These are phyloP conservation scores for Nakazawaea anatomiae DNA, from an alignment of 805 yeast genomes.

Conservation along the genomic window DNA sequence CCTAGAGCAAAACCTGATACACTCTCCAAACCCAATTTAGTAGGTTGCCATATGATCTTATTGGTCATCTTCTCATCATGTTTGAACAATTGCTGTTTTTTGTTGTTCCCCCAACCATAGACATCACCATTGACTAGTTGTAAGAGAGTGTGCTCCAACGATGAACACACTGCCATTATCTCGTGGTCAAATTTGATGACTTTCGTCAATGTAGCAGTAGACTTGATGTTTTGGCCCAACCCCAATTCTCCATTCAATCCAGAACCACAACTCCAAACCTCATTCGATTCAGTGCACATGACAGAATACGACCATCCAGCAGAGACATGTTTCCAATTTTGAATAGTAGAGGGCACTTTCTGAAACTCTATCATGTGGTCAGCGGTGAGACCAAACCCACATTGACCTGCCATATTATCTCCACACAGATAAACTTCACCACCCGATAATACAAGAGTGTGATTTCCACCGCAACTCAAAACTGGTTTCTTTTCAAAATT, in stretches of 20 bases:
- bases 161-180: slow-evolving; percentile 22
- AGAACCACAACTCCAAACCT: slow-evolving; percentile 48
- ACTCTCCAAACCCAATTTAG: slow-evolving; percentile 4
- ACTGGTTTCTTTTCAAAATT: slow-evolving; percentile 21
- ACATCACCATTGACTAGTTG: slow-evolving; percentile 34
- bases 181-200: background rate
- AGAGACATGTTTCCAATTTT: slow-evolving; percentile 39
- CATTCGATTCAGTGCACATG: slow-evolving; percentile 33
- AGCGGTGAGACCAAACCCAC: slow-evolving; percentile 26
- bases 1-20: slow-evolving; percentile 35
- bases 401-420: slow-evolving; percentile 49
- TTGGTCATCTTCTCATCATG: slow-evolving; percentile 4
- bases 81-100: slow-evolving; percentile 50
- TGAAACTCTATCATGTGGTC: background rate
- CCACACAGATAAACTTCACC: slow-evolving; percentile 61
- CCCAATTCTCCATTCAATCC: slow-evolving; percentile 81
- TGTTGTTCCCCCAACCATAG: slow-evolving; percentile 65
- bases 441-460: slow-evolving; percentile 53
- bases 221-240: slow-evolving; percentile 22
- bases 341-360: slow-evolving; percentile 15
- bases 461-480: slow-evolving; percentile 83
- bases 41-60: slow-evolving; percentile 21
- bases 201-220: slow-evolving; percentile 11
- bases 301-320: slow-evolving; percentile 83
- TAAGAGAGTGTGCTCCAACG: slow-evolving; percentile 42